A percentile compares a stretch with the other conserved stretches of the same genome.
These are phyloP conservation scores for Hemisphaericaspora xylofermentans DNA, from an alignment of 1,139 yeast genomes.

Conservation along the genomic window DNA sequence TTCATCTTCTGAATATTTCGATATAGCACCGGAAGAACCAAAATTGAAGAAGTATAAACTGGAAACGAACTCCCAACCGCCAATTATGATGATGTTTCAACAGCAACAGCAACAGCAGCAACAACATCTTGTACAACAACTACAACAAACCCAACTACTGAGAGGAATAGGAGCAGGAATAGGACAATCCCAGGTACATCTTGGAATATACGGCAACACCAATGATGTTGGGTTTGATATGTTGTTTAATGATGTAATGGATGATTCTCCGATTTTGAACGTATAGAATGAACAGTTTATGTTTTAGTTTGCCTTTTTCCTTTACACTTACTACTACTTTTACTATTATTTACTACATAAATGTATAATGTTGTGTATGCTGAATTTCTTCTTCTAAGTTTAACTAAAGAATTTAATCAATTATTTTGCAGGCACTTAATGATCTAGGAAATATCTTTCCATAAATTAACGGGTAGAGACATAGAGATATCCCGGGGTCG, in stretches of 20 bases:
- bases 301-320: not conserved
- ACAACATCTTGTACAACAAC: not conserved
- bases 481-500: too few relatives aligned
- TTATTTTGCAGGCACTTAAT: too few relatives aligned
- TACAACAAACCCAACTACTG: not conserved
- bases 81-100: not conserved
- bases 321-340: not conserved
- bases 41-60: slow-evolving; percentile 5
- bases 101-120: slow-evolving; percentile 1
- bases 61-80: not conserved
- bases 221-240: slow-evolving; percentile 22
- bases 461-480: too few relatives aligned
- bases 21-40: slow-evolving; percentile 4
- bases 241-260: slow-evolving; percentile 32
- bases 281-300: slow-evolving; percentile 3
- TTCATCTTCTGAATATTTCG: slow-evolving; percentile 5
- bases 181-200: slow-evolving; percentile 5
- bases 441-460: too few relatives aligned
- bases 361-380: too few relatives aligned
- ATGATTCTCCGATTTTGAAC: slow-evolving; percentile 21
- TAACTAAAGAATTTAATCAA: too few relatives aligned
- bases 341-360: too few relatives aligned
- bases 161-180: not conserved
- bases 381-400: too few relatives aligned
- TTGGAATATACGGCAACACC: slow-evolving; percentile 9